phyloP scores from a whole-genome alignment of 768 basidiomycete genomes.

The Mycena indigotica region DNA sequence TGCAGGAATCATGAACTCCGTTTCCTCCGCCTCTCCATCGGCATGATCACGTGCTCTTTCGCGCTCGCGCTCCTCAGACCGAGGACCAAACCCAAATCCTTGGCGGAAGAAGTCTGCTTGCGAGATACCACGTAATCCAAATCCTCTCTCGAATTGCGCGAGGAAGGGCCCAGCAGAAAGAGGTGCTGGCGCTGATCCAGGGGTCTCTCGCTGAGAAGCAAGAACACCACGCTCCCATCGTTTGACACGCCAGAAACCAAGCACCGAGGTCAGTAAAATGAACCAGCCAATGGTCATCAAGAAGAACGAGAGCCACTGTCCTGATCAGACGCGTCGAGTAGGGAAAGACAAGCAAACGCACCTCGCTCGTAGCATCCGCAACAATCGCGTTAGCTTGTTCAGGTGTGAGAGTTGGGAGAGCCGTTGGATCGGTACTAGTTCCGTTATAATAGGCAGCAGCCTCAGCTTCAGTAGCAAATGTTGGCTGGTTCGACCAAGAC shows the following conservation, averaged over 20 bases:
- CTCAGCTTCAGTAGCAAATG: slow-evolving; percentile 47
- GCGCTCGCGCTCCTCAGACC: slow-evolving; percentile 24
- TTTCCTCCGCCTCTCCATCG: slow-evolving; percentile 35
- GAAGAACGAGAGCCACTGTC: slow-evolving; percentile 87
- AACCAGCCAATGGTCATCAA: slow-evolving; percentile 92
- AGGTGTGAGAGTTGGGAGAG: slow-evolving; percentile 30
- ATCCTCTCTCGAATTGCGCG: slow-evolving; percentile 41
- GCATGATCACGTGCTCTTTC: not conserved
- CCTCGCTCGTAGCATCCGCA: slow-evolving; percentile 75
- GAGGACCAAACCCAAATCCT: slow-evolving; percentile 45
- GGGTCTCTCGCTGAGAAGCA: slow-evolving; percentile 49
- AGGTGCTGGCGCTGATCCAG: slow-evolving; percentile 23
- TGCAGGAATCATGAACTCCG: slow-evolving; percentile 43
- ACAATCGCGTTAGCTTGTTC: slow-evolving; percentile 44
- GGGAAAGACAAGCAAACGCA: not conserved
- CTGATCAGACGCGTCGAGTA: not conserved
- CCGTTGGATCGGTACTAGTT: slow-evolving; percentile 18
- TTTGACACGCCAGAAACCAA: slow-evolving; percentile 89
- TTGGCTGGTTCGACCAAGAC: slow-evolving; percentile 36
- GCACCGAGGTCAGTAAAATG: slow-evolving; percentile 84
- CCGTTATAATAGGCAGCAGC: slow-evolving; percentile 46
- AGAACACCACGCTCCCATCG: slow-evolving; percentile 83
- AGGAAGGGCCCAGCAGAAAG: slow-evolving; percentile 30
- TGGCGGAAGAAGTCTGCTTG: slow-evolving; percentile 45
- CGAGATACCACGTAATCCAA: slow-evolving; percentile 42